These are phyloP conservation scores for Cerrena zonata DNA, from an alignment of 1,284 basidiomycete species.

Conservation along the genomic window DNA sequence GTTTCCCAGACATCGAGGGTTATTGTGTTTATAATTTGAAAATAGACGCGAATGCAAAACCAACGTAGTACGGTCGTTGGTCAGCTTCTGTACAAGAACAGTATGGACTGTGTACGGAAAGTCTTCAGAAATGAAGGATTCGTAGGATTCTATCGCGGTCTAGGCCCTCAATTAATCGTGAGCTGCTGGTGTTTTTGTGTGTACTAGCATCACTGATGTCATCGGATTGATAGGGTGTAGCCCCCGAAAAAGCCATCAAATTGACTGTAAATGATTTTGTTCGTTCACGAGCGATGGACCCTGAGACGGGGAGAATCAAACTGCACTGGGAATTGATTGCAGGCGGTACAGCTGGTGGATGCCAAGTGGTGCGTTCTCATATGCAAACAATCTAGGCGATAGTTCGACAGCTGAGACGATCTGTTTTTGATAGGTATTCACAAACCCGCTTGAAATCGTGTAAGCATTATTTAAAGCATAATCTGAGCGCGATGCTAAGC, in stretches of 20 bases:
- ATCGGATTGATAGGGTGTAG: slow-evolving; percentile 69
- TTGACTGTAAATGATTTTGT: slow-evolving; percentile 93
- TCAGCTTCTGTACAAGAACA: slow-evolving; percentile 91
- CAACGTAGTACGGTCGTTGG: slow-evolving; percentile 92
- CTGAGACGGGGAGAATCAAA: slow-evolving; percentile 89
- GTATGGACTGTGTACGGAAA: slow-evolving; percentile 87
- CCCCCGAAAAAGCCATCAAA: slow-evolving; percentile 97
- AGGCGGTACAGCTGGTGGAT: slow-evolving; percentile 90
- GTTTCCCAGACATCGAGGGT: neutral
- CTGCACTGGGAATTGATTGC: slow-evolving; percentile 84
- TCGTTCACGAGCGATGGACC: slow-evolving; percentile 79
- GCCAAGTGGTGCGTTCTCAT: slow-evolving; percentile 79
- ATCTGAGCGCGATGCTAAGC: slow-evolving; percentile 7
- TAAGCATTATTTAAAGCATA: too few relatives aligned
- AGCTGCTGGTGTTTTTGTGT: slow-evolving; percentile 22
- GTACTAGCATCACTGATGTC: slow-evolving; percentile 2
- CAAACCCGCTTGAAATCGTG: slow-evolving; percentile 93
- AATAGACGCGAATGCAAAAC: slow-evolving; percentile 73
- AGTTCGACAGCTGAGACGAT: slow-evolving; percentile 8
- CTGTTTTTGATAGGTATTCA: slow-evolving; percentile 67
- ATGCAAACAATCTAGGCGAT: neutral
- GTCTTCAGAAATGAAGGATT: slow-evolving; percentile 94
- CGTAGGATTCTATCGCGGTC: slow-evolving; percentile 91
- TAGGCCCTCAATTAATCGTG: slow-evolving; percentile 90
- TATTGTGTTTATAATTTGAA: neutral